Evolutionary conservation across 306 rosid species (phyloP).

Genomic region (Cicer pinnatifidum): DNA sequence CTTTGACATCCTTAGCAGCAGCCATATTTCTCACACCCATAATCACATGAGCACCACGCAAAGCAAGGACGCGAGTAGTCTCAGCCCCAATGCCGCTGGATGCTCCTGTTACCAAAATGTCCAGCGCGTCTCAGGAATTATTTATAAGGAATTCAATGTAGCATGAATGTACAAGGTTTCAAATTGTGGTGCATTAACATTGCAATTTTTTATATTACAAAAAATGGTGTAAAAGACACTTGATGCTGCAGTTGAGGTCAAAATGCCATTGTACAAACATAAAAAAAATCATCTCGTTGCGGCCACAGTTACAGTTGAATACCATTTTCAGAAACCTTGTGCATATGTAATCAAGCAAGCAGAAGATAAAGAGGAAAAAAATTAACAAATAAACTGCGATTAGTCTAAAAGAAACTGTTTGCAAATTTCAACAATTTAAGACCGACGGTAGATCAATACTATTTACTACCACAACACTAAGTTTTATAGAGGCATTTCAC

Average conservation of each 20-base stretch:
- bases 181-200: neutral
- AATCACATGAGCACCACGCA: constrained; percentile 83
- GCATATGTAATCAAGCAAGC: constrained; percentile 3
- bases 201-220: neutral
- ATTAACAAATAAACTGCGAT: neutral
- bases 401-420: neutral
- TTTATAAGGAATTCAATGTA: constrained; percentile 20
- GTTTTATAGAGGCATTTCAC: neutral
- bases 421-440: constrained; percentile 17
- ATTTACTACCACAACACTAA: neutral
- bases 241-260: neutral
- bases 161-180: neutral
- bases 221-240: neutral
- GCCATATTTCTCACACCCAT: constrained; percentile 81
- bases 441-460: neutral
- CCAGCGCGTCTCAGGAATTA: constrained; percentile 1
- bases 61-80: constrained; percentile 84
- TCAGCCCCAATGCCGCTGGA: constrained; percentile 91
- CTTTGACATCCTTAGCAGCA: constrained; percentile 66
- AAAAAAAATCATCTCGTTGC: no score
- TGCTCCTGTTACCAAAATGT: constrained; percentile 67
- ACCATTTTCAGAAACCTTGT: neutral
- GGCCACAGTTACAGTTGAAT: no score
- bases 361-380: neutral
- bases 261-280: neutral